These are phyloP conservation scores for Boletus rubropictus DNA, from an alignment of 768 basidiomycete genomes.

Conservation along the genomic window DNA sequence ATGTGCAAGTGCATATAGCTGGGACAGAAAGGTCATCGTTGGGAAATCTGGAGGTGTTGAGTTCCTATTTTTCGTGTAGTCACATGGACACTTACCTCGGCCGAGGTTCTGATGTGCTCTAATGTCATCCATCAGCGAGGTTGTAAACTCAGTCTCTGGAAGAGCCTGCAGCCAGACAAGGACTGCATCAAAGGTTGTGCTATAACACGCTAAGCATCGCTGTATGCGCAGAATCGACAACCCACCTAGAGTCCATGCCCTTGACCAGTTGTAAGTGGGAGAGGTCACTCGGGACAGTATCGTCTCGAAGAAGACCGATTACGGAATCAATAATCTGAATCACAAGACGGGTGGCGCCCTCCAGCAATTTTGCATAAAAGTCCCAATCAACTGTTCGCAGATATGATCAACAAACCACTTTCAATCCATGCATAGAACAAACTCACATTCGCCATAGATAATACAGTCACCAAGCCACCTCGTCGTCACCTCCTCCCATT, in stretches of 20 bases:
- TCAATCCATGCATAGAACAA: background rate
- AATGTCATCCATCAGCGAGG: conserved; percentile 21
- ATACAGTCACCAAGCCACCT: conserved; percentile 22
- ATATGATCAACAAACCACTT: background rate
- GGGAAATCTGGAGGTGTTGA: conserved; percentile 27
- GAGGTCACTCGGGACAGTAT: conserved; percentile 25
- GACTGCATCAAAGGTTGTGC: conserved; percentile 22
- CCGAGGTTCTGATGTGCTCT: conserved; percentile 22
- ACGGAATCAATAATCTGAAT: conserved; percentile 33
- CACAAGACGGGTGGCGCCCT: conserved; percentile 37
- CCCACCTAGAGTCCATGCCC: conserved; percentile 39
- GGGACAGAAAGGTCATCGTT: conserved; percentile 43
- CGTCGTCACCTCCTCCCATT: conserved; percentile 20
- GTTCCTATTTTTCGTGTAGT: background rate
- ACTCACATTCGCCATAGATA: conserved; percentile 44
- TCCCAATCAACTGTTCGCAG: conserved; percentile 48
- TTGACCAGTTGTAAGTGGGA: conserved; percentile 32
- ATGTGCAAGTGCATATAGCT: conserved; percentile 40
- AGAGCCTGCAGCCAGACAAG: conserved; percentile 24
- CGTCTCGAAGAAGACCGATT: conserved; percentile 25
- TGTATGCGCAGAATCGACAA: background rate
- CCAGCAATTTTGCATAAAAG: conserved; percentile 43
- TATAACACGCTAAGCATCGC: conserved; percentile 7
- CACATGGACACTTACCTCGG: conserved; percentile 17
- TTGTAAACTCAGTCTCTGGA: conserved; percentile 13